Evolutionary conservation across 2,329 filamentous ascomycete genomes (phyloP).

Genomic region (Cladosporium halotolerans): DNA sequence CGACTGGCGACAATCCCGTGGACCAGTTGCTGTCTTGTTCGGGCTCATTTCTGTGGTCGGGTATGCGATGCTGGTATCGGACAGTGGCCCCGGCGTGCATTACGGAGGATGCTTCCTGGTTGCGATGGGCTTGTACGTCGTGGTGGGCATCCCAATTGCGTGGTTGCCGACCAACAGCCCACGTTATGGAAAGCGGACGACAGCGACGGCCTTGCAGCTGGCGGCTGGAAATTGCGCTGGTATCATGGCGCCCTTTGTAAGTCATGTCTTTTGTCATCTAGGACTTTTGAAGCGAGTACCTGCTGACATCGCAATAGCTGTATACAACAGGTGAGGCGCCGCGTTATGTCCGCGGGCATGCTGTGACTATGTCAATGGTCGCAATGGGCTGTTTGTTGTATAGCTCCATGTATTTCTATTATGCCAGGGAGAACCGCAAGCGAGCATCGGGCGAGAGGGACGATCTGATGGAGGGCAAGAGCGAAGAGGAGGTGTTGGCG

Average conservation of each 20-base stretch:
- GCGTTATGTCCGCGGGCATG: conserved; percentile 46
- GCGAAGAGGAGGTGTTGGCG: conserved; percentile 52
- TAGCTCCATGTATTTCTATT: conserved; percentile 32
- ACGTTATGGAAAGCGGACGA: conserved; percentile 69
- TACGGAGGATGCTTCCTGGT: conserved; percentile 76
- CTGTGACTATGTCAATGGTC: conserved; percentile 46
- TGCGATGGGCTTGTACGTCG: conserved; percentile 63
- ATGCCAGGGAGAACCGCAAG: conserved; percentile 32
- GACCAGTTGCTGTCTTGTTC: conserved; percentile 58
- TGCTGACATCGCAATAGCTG: conserved; percentile 28
- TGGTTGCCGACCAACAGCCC: conserved; percentile 62
- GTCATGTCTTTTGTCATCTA: conserved; percentile 18
- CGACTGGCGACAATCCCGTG: conserved; percentile 61
- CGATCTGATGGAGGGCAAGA: conserved; percentile 58
- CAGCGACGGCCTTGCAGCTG: conserved; percentile 64
- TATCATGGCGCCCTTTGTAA: conserved; percentile 59
- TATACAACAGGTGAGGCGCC: conserved; percentile 42
- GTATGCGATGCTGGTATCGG: conserved; percentile 55
- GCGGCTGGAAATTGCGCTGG: conserved; percentile 65
- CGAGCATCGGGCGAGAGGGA: conserved; percentile 56
- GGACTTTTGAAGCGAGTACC: conserved; percentile 25
- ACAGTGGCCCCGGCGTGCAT: conserved; percentile 55
- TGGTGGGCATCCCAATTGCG: conserved; percentile 49
- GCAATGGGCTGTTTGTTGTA: conserved; percentile 14
- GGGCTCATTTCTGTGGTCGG: conserved; percentile 46